Base-by-base conservation (phyloP, 129 eudicot species). In the Pseudognaphalium luteoalbum region DNA sequence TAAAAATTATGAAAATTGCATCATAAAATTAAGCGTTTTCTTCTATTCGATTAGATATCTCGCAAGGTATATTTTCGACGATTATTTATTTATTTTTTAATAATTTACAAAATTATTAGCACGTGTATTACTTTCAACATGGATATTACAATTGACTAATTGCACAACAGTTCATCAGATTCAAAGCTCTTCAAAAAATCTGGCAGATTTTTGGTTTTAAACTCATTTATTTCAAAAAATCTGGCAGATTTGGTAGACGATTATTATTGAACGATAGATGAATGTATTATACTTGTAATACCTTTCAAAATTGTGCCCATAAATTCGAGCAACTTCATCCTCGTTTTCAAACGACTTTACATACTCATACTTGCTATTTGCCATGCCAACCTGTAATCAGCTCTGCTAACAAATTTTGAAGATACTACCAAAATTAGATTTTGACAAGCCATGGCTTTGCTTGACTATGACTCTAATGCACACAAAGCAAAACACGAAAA, bases 311-410 rank as follows among this genome's bases (percentile, higher is more conserved):
- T 90, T 79, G 68, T 83, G 86, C 19, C 89, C 96, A 17, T 81
- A 51, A 12, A 93, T 68, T n/a, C 77, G 86, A 60, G 86, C 83
- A 66, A 91, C 80, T 73, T 90, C 87, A 39, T 93, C 96, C 58
- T 87, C 81, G 11, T 35, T 81, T 80, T 93, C 98, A 71, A 80
- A 90, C 0, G 80, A 71, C 70, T 93, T 93, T 8, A 93, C 98
- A 56, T 93, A 93, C 81, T 91, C 97, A 57, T 93, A 93, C 86
- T 88, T 91, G 91, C 98, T 90, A 51, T 93, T 93, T 1, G 98
- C 98, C 98, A 93, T 93, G 39, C 5, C 64, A 9, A 30, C 80
- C 80, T 56, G 20, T 20, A 57, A 52, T 65, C 74, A 73, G 68
- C 74, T 35, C 35, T 28, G 16, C 68, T 33, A 25, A 67, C 11